Evolutionary conservation across 352 stramenopile genomes (phyloP), one percentile per base, ranked within the genome.

Genomic region (Phytopythium delawarense): DNA sequence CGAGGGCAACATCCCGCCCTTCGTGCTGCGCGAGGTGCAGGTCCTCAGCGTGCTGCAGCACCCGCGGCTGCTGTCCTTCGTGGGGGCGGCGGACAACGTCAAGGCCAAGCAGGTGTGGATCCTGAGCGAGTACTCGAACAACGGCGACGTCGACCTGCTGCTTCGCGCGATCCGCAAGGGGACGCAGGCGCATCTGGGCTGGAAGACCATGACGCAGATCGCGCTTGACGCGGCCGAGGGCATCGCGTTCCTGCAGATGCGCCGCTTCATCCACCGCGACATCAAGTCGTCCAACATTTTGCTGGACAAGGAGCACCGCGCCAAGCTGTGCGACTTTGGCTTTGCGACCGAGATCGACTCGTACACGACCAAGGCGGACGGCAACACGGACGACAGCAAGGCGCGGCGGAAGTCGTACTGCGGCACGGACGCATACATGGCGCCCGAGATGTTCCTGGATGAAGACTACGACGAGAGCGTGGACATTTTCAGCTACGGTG

Each of bases 171-270:
- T 87, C 58, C 82, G 82, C 42, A 81, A 66, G 12, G 71, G 70
- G 1, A 67, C 69, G 18, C 67, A 70, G 37, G 7, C 59, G 2
- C 84, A 93, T 39, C 58, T 89, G 28, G 82, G 84, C 25, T 95
- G 87, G 87, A 57, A 71, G 12, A 55, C 71, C 16, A 77, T 90
- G 49, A 66, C 78, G 15, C 82, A 80, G 45, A 89, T 94, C 49
- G 85, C 83, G 15, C 67, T 93, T 28, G 87, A 96, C 52, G 74
- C 85, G 7, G 93, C 96, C 0, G 75, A 88, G 54, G 96, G 94
- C 62, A 92, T 99, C 59, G 81, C 92, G 54, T 99, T 99, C 76
- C 71, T 99, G 57, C 97, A 99, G 75, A 75, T 78, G 48, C 74
- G 75, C 35, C 71, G 76, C 56, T 83, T 93, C 59, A 87, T 96